Evolutionary conservation across 192 early-diverging fungal genomes (phyloP), one percentile per base, ranked within the genome.

Genomic region (Entomortierella parvispora): DNA sequence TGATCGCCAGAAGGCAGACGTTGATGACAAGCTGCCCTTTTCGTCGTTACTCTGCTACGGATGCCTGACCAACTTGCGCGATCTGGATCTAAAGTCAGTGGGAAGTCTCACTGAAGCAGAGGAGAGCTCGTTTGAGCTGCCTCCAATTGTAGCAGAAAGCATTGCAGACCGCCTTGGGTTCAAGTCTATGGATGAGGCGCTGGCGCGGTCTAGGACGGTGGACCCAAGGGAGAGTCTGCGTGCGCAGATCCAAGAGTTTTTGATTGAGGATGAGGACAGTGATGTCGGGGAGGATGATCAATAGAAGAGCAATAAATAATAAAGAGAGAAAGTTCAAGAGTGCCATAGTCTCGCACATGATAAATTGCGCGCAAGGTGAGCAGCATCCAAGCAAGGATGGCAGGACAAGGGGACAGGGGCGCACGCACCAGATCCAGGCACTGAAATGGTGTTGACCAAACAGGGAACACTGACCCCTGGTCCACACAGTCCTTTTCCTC

Each of bases 231-330:
- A 88, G 40, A 71, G 71, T 26, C 65, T 93, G 17, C 85, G 83
- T 51, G 81, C 74, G 26, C 89, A 88, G 51, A 88, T 93, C 40
- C 80, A 91, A 66, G 84, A 87, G 31, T 93, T 88, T 68, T 68
- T 93, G 49, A 80, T 93, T 47, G 83, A 87, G n/a, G 70, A 82
- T 26, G 71, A 82, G 26, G 47, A 80, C n/a, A 29, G 61, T 9
- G 42, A 22, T 7, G 15, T 12, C 4, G 26, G 14, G 1, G 8
- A 48, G 47, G 17, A 20, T 32, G n/a, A 25, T 4, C 20, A 1
- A 31, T 40, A n/a, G 15, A n/a, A 40, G 29, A 20, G 18, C n/a
- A 6, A 49, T 49, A 49, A 49, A n/a, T n/a, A n/a, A n/a, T n/a
- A n/a, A n/a, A n/a, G n/a, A n/a, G n/a, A n/a, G n/a, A n/a, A n/a